Evolutionary conservation across 805 yeast genomes (phyloP).

Genomic region (Yarrowia sp.): DNA sequence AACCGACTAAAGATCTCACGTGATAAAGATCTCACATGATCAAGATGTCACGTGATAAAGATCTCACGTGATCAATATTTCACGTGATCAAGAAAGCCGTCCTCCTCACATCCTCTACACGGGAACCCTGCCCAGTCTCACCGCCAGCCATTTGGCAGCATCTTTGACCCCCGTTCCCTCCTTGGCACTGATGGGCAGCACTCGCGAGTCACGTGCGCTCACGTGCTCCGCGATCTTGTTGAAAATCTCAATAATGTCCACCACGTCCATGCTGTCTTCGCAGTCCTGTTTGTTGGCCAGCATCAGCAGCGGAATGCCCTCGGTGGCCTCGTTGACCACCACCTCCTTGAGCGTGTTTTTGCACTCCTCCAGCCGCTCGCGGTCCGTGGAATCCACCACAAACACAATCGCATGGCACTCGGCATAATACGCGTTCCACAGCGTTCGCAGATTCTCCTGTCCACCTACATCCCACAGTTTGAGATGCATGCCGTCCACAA

Average conservation of each 20-base stretch:
- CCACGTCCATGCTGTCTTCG: conserved; percentile 72
- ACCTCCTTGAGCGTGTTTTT: conserved; percentile 62
- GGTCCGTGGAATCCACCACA: conserved; percentile 90
- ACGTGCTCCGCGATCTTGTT: conserved; percentile 81
- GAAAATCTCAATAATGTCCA: conserved; percentile 81
- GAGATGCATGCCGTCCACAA: conserved; percentile 54
- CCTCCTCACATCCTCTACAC: neutral
- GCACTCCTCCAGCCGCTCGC: conserved; percentile 83
- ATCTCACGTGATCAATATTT: no score
- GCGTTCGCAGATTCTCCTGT: conserved; percentile 77
- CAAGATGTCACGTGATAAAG: no score
- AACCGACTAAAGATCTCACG: no score
- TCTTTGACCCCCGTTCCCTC: conserved; percentile 81
- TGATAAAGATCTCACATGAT: no score
- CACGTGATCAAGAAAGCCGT: no score
- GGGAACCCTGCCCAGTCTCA: conserved; percentile 5
- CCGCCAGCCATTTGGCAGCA: conserved; percentile 85
- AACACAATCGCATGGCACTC: conserved; percentile 92
- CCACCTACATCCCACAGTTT: conserved; percentile 98
- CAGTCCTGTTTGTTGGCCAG: conserved; percentile 93
- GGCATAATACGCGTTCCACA: conserved; percentile 88
- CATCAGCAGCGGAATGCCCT: conserved; percentile 90
- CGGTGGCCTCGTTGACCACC: conserved; percentile 66
- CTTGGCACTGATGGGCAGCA: conserved; percentile 86
- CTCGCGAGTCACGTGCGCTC: conserved; percentile 89